Evolutionary conservation across 805 yeast species (phyloP).

Genomic region (Myxozyma sirexii): DNA sequence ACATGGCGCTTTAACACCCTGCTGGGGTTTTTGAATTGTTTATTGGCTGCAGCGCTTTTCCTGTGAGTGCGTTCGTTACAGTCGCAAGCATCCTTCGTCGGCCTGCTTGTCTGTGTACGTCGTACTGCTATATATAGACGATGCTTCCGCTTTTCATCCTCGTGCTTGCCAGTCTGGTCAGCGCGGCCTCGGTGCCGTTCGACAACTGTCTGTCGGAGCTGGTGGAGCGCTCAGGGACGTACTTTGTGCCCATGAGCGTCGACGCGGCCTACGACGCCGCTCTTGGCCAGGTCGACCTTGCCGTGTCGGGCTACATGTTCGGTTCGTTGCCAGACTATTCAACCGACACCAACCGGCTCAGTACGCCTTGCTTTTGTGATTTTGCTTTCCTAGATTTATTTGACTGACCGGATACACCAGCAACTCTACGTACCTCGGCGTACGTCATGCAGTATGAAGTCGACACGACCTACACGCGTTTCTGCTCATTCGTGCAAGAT

Average conservation of each 20-base stretch:
- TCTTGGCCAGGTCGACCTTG: conserved; percentile 10
- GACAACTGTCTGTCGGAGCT: conserved; percentile 13
- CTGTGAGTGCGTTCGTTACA: background rate
- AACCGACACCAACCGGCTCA: conserved; percentile 27
- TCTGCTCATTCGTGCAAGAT: conserved; percentile 35
- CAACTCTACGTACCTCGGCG: conserved; percentile 38
- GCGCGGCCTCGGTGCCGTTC: conserved; percentile 22
- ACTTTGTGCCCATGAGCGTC: conserved; percentile 24
- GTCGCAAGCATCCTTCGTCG: background rate
- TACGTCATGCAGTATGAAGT: conserved; percentile 35
- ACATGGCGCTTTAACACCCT: too few relatives aligned
- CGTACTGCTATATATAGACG: background rate
- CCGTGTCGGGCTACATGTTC: conserved; percentile 25
- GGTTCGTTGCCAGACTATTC: conserved; percentile 29
- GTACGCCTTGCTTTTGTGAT: conserved; percentile 11
- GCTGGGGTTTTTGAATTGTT: background rate
- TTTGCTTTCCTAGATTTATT: background rate
- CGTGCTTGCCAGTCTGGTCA: conserved; percentile 4
- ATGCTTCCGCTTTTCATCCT: conserved; percentile 1
- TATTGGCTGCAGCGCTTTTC: background rate
- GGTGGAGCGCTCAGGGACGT: conserved; percentile 24
- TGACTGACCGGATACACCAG: conserved; percentile 2
- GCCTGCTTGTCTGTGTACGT: background rate
- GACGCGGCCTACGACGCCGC: conserved; percentile 26
- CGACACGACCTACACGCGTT: conserved; percentile 34